Conservation (phyloP, 768 basidiomycete genomes). For the Brasilioporus rufonigricans region DNA sequence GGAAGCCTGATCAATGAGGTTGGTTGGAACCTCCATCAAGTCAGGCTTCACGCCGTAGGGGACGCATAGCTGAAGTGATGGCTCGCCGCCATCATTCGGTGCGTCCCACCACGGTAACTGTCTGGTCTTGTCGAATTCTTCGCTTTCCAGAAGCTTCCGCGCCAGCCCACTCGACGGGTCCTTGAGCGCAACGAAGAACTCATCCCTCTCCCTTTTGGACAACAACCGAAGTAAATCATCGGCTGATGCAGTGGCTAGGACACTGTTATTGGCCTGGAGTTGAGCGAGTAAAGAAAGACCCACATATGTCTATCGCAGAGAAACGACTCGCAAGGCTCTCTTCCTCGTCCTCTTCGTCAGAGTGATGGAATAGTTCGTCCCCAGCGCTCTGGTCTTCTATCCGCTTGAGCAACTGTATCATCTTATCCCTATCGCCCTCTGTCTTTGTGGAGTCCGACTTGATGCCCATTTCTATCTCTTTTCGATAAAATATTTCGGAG, state of each 20-base stretch:
- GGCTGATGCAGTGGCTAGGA: conserved; percentile 51
- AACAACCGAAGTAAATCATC: conserved; percentile 62
- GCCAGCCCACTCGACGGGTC: conserved; percentile 64
- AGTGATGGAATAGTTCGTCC: conserved; percentile 27
- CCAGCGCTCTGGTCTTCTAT: conserved; percentile 63
- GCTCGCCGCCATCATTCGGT: background rate
- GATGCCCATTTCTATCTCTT: conserved; percentile 67
- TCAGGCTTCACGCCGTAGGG: conserved; percentile 41
- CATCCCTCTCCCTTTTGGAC: conserved; percentile 54
- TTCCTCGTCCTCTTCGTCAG: conserved; percentile 40
- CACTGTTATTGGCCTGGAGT: background rate
- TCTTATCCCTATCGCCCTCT: conserved; percentile 55
- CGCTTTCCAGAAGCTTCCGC: conserved; percentile 56
- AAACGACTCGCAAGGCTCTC: conserved; percentile 51
- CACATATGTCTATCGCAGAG: conserved; percentile 60
- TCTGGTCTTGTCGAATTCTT: conserved; percentile 49
- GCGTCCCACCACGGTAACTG: conserved; percentile 75
- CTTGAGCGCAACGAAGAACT: conserved; percentile 56
- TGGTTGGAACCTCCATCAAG: conserved; percentile 45
- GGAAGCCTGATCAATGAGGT: conserved; percentile 40
- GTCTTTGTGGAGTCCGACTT: conserved; percentile 52
- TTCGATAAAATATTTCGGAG: conserved; percentile 80
- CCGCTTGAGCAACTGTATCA: conserved; percentile 67
- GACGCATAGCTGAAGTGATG: background rate
- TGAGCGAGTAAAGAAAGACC: conserved; percentile 13